Evolutionary conservation across 2,329 filamentous ascomycete genomes (phyloP), one percentile per base, ranked within the genome.

Genomic region (Aspergillus fructus): DNA sequence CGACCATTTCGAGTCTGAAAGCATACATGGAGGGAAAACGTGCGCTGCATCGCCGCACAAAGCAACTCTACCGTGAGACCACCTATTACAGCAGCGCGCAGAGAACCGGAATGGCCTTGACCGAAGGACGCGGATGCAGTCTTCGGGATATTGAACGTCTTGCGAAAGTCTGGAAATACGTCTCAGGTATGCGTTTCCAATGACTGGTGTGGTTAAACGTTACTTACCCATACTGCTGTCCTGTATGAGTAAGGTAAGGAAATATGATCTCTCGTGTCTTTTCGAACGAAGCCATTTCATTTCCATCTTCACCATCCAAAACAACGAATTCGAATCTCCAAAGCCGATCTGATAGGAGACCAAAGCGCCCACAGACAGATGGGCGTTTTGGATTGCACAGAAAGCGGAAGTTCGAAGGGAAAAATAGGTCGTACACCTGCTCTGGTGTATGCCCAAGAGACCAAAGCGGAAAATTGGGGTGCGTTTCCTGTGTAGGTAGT

Each of bases 11-110:
- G 8, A 15, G 6, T 5, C 17, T 13, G 15, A 6, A 43, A 33
- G 37, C 66, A 54, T 62, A 75, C 72, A 82, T 3, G 80, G 80
- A 7, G 80, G 81, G 57, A 82, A 82, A 5, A 82, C 81, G 63
- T 83, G 80, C 3, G 80, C 80, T 6, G 80, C 72, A 60, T 83
- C 80, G n/a, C 80, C 80, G 42, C 75, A 77, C 0, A 83, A 67
- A 24, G 81, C 70, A 0, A 75, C 76, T 3, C 74, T 68, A 9
- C 68, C 71, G 8, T 71, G 61, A 19, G 73, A 72, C 80, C 81
- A 83, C 41, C 67, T 72, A 56, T 82, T 81, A 55, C 78, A 79
- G 33, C 75, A 75, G 54, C 76, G 72, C 15, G 77, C 76, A 0
- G 75, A 71, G 62, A 82, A 82, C 0, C 62, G 66, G 60, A 79